Evolutionary conservation across 805 yeast genomes (phyloP).

Genomic region (Lipomyces yamadae): DNA sequence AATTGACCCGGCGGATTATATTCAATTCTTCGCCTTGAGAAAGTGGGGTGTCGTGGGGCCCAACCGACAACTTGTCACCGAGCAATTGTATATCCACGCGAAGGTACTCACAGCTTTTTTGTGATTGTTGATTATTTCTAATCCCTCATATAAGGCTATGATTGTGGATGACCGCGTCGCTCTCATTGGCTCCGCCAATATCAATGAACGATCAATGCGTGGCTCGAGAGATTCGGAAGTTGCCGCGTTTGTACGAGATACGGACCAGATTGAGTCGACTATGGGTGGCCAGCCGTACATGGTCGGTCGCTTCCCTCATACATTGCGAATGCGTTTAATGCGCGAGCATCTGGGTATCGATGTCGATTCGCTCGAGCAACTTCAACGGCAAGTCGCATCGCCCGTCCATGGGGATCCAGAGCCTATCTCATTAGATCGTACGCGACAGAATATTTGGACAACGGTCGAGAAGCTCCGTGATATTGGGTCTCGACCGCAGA

Average conservation of each 20-base stretch:
- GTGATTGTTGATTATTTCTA: not conserved
- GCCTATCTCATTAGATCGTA: constrained; percentile 17
- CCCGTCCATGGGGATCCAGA: not conserved
- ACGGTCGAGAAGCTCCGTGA: constrained; percentile 21
- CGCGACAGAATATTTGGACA: constrained; percentile 28
- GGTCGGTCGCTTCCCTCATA: constrained; percentile 88
- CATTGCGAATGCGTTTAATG: constrained; percentile 88
- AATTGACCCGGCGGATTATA: constrained; percentile 85
- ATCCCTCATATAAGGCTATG: constrained; percentile 48
- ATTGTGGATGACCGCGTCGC: constrained; percentile 93
- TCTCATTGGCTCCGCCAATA: constrained; percentile 95
- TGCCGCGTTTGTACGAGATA: constrained; percentile 86
- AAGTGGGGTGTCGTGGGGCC: constrained; percentile 96
- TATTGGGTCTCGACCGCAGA: constrained; percentile 6
- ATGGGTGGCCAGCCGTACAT: constrained; percentile 84
- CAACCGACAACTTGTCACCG: constrained; percentile 73
- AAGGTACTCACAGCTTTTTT: constrained; percentile 53
- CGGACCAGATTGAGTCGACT: constrained; percentile 64
- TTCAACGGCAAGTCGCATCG: constrained; percentile 67
- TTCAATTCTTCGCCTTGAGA: constrained; percentile 87
- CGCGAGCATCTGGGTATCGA: constrained; percentile 96
- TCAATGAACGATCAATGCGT: constrained; percentile 94
- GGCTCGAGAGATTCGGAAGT: constrained; percentile 95
- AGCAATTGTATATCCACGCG: constrained; percentile 92
- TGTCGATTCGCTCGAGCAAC: constrained; percentile 80